phyloP scores from a whole-genome alignment of 23 red algal genomes.

The Gracilaria domingensis region DNA sequence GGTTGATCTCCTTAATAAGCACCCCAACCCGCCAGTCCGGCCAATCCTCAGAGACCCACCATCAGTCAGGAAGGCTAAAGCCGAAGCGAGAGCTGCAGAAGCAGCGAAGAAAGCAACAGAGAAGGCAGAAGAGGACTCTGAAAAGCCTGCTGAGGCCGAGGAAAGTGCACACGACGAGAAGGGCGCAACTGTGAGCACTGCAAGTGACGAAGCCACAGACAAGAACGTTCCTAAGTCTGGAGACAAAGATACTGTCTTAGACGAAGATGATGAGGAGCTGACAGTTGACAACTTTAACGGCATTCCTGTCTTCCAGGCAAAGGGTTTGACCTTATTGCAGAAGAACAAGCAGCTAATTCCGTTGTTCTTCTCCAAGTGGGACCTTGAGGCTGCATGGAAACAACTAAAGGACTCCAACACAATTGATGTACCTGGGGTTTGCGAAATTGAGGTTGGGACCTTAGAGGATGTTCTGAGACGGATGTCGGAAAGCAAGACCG shows the following conservation, averaged over 20 bases:
- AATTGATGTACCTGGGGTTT: constrained; percentile 76
- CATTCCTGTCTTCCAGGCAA: constrained; percentile 99
- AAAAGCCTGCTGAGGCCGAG: constrained; percentile 24
- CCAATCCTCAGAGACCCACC: constrained; percentile 73
- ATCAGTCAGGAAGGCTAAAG: constrained; percentile 76
- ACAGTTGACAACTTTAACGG: constrained; percentile 99
- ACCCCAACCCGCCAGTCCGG: constrained; percentile 71
- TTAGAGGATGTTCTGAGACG: constrained; percentile 96
- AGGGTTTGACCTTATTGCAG: constrained; percentile 93
- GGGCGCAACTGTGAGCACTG: not conserved
- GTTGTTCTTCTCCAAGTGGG: constrained; percentile 97
- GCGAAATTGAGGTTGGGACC: constrained; percentile 98
- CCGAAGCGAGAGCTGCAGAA: constrained; percentile 57
- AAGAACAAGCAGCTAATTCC: constrained; percentile 93
- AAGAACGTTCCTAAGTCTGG: constrained; percentile 5
- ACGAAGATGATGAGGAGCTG: constrained; percentile 87
- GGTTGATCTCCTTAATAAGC: constrained; percentile 71
- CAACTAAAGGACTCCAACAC: constrained; percentile 77
- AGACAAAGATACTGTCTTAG: constrained; percentile 2
- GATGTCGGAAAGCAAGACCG: constrained; percentile 88
- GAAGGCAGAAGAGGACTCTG: constrained; percentile 3
- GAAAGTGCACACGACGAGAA: not conserved
- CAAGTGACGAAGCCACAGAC: not conserved
- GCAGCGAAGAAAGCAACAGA: constrained; percentile 38
- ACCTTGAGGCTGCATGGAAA: constrained; percentile 91